phyloP scores from a whole-genome alignment of 2,329 filamentous ascomycete species.

The Colletotrichum sp. region DNA sequence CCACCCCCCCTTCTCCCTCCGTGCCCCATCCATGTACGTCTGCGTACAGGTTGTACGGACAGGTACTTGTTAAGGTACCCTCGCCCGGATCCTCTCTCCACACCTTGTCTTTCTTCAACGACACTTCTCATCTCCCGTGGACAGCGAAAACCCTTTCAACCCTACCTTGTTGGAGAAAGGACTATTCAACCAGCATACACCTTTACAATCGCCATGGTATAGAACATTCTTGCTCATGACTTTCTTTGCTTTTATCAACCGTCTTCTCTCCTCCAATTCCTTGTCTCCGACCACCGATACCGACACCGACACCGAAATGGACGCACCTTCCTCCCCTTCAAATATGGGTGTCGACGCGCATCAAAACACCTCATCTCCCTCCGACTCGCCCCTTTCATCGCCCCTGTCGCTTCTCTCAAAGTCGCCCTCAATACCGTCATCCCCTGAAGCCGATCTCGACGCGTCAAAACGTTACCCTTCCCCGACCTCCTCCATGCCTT shows the following conservation, averaged over 20 bases:
- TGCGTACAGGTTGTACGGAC: conserved; percentile 3
- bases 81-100: conserved; percentile 19
- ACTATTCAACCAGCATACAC: background rate
- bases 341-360: conserved; percentile 16
- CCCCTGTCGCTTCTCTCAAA: conserved; percentile 59
- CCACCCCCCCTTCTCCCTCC: background rate
- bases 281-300: background rate
- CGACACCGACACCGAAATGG: conserved; percentile 8
- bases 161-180: background rate
- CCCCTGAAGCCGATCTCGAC: conserved; percentile 41
- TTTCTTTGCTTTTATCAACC: background rate
- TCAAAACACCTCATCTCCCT: conserved; percentile 23
- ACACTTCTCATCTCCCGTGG: conserved; percentile 10
- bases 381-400: conserved; percentile 51
- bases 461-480: conserved; percentile 56
- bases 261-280: background rate
- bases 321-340: conserved; percentile 8
- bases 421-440: conserved; percentile 56
- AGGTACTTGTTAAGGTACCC: conserved; percentile 22
- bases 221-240: conserved; percentile 12
- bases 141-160: conserved; percentile 21
- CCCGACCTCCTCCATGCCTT: conserved; percentile 46
- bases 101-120: conserved; percentile 24
- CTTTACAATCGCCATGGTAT: conserved; percentile 19
- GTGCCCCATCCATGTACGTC: conserved; percentile 15